Conservation (phyloP, 2,329 filamentous ascomycete genomes). For the Ramularia collo-cygni region DNA sequence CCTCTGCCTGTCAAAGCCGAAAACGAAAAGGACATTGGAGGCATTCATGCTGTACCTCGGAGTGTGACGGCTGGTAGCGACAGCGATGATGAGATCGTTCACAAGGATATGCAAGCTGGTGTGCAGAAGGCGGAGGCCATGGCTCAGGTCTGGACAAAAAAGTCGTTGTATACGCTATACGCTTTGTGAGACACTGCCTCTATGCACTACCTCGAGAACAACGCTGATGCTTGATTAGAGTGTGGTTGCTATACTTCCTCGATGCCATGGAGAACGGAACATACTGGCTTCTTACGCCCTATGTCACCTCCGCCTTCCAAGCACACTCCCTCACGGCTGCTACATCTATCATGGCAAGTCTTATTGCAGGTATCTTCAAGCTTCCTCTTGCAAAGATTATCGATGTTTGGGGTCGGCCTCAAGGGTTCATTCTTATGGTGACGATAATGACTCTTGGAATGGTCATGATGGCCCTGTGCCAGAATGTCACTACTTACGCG, state of each 20-base stretch:
- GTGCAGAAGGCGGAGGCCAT: constrained; percentile 16
- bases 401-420: constrained; percentile 36
- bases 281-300: constrained; percentile 26
- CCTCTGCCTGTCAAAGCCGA: constrained; percentile 3
- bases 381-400: constrained; percentile 36
- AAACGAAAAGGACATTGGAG: constrained; percentile 10
- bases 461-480: constrained; percentile 26
- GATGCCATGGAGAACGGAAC: constrained; percentile 37
- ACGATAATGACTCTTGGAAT: constrained; percentile 15
- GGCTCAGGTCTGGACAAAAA: constrained; percentile 14
- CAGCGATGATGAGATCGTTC: constrained; percentile 12
- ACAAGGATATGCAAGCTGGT: constrained; percentile 15
- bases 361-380: constrained; percentile 32
- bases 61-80: too few species aligned
- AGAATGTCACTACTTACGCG: constrained; percentile 22
- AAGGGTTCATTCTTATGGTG: constrained; percentile 35
- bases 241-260: constrained; percentile 45
- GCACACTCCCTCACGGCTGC: constrained; percentile 31
- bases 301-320: constrained; percentile 35
- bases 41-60: constrained; percentile 4
- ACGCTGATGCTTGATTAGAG: constrained; percentile 22
- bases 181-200: constrained; percentile 3
- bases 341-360: constrained; percentile 30
- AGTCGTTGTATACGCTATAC: constrained; percentile 11
- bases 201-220: neutral